Percentiles rank a stretch among this genome's conserved stretches.
Evolutionary conservation across 768 basidiomycete species (phyloP).

Genomic region (Pholiota molesta): DNA sequence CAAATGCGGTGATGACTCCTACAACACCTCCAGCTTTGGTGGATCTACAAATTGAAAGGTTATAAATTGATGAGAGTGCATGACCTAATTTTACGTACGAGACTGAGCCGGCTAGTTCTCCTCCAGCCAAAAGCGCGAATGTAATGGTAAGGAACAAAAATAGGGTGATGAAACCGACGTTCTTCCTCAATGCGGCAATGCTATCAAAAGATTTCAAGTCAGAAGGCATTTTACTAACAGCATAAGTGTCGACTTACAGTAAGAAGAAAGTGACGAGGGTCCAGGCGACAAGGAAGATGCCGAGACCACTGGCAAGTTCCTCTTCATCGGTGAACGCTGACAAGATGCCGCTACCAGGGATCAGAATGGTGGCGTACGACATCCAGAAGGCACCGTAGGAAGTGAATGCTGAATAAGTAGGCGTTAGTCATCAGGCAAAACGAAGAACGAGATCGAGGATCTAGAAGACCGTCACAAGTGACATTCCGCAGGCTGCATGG

Average conservation of each 20-base stretch:
- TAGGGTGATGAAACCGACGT: conserved; percentile 39
- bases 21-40: conserved; percentile 47
- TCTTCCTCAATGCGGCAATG: conserved; percentile 41
- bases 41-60: conserved; percentile 22
- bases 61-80: background rate
- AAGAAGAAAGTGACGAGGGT: conserved; percentile 71
- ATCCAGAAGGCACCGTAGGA: conserved; percentile 91
- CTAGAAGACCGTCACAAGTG: background rate
- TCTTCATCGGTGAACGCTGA: conserved; percentile 47
- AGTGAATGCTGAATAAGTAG: conserved; percentile 59
- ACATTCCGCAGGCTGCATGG: background rate
- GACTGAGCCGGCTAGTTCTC: conserved; percentile 32
- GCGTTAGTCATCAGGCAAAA: background rate
- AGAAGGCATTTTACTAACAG: background rate
- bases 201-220: conserved; percentile 22
- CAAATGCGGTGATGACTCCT: conserved; percentile 47
- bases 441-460: background rate
- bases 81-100: conserved; percentile 27
- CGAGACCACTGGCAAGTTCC: conserved; percentile 58
- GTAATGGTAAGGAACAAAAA: conserved; percentile 42
- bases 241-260: conserved; percentile 44
- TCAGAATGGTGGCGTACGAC: conserved; percentile 73
- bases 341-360: conserved; percentile 67
- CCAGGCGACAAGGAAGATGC: conserved; percentile 78
- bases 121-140: conserved; percentile 45